A percentile compares a stretch with the other conserved stretches of the same genome.
phyloP scores from a whole-genome alignment of 768 basidiomycete genomes.

The Naganishia kalamii region DNA sequence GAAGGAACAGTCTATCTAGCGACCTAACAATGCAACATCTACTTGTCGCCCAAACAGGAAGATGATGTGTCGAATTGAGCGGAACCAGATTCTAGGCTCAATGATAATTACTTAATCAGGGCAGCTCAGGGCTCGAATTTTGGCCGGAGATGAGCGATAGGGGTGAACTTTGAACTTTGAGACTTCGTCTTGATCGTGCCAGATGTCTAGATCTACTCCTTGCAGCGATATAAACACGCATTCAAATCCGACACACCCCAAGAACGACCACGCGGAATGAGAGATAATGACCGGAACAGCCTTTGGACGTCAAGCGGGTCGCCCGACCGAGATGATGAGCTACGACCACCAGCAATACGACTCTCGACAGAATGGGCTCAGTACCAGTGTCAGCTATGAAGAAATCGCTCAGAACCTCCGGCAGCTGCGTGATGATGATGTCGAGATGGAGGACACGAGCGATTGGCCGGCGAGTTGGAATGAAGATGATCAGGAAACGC shows the following conservation, averaged over 20 bases:
- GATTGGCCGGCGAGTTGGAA: neutral
- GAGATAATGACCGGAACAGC: too few relatives aligned
- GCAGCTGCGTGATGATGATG: slow-evolving; percentile 1
- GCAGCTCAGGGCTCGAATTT: neutral
- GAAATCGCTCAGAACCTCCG: neutral
- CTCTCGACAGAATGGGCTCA: neutral
- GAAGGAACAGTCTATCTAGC: neutral
- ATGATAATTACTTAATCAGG: neutral
- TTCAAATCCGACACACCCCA: too few relatives aligned
- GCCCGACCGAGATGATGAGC: too few relatives aligned
- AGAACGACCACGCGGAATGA: too few relatives aligned
- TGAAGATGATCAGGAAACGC: neutral
- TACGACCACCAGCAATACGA: too few relatives aligned
- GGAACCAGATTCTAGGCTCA: neutral
- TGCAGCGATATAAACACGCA: too few relatives aligned
- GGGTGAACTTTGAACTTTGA: neutral
- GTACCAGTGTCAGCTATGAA: neutral
- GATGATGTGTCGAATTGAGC: neutral
- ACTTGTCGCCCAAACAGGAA: neutral
- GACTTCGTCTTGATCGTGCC: too few relatives aligned
- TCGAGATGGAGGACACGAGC: slow-evolving; percentile 11
- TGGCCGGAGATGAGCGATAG: neutral
- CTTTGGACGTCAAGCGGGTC: too few relatives aligned
- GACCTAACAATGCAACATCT: neutral
- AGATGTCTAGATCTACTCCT: too few relatives aligned